A percentile compares a stretch with the other conserved stretches of the same genome.
Evolutionary conservation across 164 flowering plant species (phyloP).

Genomic region (Chimonanthus salicifolius): DNA sequence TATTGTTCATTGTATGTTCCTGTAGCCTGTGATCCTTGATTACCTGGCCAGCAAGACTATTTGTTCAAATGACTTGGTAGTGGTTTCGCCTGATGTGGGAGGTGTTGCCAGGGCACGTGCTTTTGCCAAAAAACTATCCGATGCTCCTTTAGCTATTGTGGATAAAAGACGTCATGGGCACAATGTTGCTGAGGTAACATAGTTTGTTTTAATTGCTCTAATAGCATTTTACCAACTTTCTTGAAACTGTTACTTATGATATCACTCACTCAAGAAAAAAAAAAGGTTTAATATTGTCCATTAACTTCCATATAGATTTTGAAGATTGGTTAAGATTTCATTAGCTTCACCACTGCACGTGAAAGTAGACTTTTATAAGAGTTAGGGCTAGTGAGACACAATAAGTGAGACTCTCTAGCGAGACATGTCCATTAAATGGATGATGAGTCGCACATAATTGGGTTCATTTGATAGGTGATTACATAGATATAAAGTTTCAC

Average conservation of each 20-base stretch:
- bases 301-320: background rate
- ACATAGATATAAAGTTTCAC: too few relatives aligned
- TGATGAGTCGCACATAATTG: too few relatives aligned
- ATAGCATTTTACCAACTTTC: background rate
- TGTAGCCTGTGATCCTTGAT: constrained; percentile 93
- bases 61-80: constrained; percentile 80
- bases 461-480: too few relatives aligned
- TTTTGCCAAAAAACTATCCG: constrained; percentile 93
- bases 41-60: constrained; percentile 94
- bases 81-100: constrained; percentile 99
- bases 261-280: too few relatives aligned
- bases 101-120: constrained; percentile 99
- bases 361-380: too few relatives aligned
- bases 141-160: constrained; percentile 97
- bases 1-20: constrained; percentile 2
- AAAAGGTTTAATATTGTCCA: background rate
- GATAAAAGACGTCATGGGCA: constrained; percentile 98
- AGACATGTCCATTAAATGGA: too few relatives aligned
- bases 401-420: too few relatives aligned
- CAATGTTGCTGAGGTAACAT: constrained; percentile 87
- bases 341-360: background rate
- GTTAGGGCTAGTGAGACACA: too few relatives aligned
- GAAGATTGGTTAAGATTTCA: background rate
- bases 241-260: background rate
- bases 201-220: background rate